These are phyloP conservation scores for Gossypium anomalum DNA, from an alignment of 345 rosid species.

Conservation along the genomic window DNA sequence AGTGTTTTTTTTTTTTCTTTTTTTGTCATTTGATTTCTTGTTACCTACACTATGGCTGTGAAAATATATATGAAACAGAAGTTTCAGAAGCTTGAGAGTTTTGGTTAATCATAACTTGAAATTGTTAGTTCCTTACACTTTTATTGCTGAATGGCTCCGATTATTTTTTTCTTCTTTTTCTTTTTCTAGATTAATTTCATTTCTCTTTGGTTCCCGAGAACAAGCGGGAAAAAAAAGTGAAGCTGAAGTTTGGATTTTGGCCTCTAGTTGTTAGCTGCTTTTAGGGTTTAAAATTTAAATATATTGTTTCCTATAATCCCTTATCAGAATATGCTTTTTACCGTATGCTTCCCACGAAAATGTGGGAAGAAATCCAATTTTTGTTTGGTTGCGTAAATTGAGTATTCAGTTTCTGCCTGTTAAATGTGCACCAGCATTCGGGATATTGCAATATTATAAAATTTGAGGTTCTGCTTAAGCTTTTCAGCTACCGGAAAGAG, in stretches of 20 bases:
- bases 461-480: background rate
- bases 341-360: background rate
- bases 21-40: background rate
- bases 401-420: background rate
- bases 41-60: background rate
- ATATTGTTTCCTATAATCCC: background rate
- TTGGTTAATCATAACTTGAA: background rate
- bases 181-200: background rate
- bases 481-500: background rate
- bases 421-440: background rate
- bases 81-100: background rate
- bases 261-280: background rate
- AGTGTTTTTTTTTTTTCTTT: background rate
- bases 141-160: background rate
- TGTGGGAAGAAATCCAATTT: background rate
- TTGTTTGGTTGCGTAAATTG: background rate
- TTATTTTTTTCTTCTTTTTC: background rate
- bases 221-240: background rate
- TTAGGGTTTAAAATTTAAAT: background rate
- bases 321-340: background rate
- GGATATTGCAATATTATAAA: background rate
- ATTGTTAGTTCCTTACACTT: background rate
- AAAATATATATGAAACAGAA: background rate
- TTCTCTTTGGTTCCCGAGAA: slow-evolving; percentile 11
- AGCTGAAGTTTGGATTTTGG: background rate